Percentiles rank a stretch among this genome's conserved stretches.
phyloP scores from a whole-genome alignment of 2,329 filamentous ascomycete species.

The Zasmidium angulare region DNA sequence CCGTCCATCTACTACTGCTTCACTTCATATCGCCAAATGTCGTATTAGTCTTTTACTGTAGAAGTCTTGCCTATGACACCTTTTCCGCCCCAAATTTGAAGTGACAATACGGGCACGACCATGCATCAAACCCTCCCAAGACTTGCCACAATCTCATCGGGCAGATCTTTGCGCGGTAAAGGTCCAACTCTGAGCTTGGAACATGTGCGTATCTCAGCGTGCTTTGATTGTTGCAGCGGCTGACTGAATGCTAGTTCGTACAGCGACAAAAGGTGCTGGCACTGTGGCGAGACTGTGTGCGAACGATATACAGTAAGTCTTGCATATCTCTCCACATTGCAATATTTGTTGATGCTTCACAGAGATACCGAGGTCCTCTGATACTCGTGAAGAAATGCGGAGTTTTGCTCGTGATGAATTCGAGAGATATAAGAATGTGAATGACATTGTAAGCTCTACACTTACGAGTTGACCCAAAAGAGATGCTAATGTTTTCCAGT shows the following conservation, averaged over 20 bases:
- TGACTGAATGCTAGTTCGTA: slow-evolving; percentile 42
- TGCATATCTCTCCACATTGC: neutral
- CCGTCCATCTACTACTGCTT: too few relatives aligned
- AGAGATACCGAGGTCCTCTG: slow-evolving; percentile 38
- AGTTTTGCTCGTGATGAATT: slow-evolving; percentile 52
- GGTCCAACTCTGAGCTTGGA: slow-evolving; percentile 37
- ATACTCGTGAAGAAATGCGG: slow-evolving; percentile 45
- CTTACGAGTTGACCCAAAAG: neutral
- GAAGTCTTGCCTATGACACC: too few relatives aligned
- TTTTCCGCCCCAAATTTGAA: too few relatives aligned
- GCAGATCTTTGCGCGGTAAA: slow-evolving; percentile 32
- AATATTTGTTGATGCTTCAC: slow-evolving; percentile 1
- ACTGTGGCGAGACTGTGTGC: slow-evolving; percentile 50
- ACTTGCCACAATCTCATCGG: slow-evolving; percentile 33
- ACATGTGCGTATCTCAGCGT: slow-evolving; percentile 29
- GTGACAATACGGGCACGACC: neutral
- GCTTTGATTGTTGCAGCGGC: neutral
- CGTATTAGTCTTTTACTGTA: too few relatives aligned
- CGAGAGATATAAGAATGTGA: slow-evolving; percentile 46
- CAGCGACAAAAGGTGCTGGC: slow-evolving; percentile 48
- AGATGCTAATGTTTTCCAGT: slow-evolving; percentile 30
- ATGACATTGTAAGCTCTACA: slow-evolving; percentile 42
- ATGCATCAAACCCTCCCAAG: slow-evolving; percentile 20
- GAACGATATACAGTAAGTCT: slow-evolving; percentile 39
- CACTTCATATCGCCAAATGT: too few relatives aligned